These are phyloP conservation scores for Lactarius psammicola DNA, from an alignment of 768 basidiomycete genomes.

Conservation along the genomic window DNA sequence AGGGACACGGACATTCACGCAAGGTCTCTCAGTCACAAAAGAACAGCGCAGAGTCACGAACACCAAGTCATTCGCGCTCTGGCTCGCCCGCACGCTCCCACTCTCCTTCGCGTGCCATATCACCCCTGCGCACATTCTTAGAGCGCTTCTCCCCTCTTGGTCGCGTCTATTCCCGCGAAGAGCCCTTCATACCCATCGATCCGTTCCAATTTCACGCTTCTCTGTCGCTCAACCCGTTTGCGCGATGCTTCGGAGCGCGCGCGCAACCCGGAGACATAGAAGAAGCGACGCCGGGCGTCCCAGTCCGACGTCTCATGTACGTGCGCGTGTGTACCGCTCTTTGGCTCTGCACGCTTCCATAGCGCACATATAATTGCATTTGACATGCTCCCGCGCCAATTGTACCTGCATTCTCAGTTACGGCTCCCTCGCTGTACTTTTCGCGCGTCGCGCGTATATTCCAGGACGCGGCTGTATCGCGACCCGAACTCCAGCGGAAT, in stretches of 20 bases:
- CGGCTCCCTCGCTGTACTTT: slow-evolving; percentile 80
- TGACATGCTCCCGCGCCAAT: slow-evolving; percentile 45
- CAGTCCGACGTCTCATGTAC: slow-evolving; percentile 1
- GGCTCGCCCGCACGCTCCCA: slow-evolving; percentile 38
- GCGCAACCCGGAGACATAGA: slow-evolving; percentile 7
- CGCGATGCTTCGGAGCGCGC: slow-evolving; percentile 16
- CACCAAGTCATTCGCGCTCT: slow-evolving; percentile 38
- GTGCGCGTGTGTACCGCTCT: slow-evolving; percentile 28
- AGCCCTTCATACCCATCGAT: slow-evolving; percentile 40
- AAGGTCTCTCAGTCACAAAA: slow-evolving; percentile 28
- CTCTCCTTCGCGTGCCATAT: slow-evolving; percentile 45
- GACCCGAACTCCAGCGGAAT: slow-evolving; percentile 59
- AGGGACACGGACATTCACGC: slow-evolving; percentile 25
- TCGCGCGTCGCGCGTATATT: slow-evolving; percentile 74
- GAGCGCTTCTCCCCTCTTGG: slow-evolving; percentile 53
- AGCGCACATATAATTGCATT: slow-evolving; percentile 33
- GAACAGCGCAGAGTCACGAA: slow-evolving; percentile 34
- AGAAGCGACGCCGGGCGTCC: background rate
- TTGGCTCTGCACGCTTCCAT: slow-evolving; percentile 22
- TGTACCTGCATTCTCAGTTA: slow-evolving; percentile 51
- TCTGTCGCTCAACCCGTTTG: slow-evolving; percentile 15
- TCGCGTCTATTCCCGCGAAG: slow-evolving; percentile 45
- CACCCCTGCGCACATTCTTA: slow-evolving; percentile 56
- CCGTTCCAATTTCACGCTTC: slow-evolving; percentile 36
- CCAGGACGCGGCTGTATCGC: slow-evolving; percentile 74